Conservation (phyloP, 257 asterid genomes). For the Nemophila menziesii region DNA sequence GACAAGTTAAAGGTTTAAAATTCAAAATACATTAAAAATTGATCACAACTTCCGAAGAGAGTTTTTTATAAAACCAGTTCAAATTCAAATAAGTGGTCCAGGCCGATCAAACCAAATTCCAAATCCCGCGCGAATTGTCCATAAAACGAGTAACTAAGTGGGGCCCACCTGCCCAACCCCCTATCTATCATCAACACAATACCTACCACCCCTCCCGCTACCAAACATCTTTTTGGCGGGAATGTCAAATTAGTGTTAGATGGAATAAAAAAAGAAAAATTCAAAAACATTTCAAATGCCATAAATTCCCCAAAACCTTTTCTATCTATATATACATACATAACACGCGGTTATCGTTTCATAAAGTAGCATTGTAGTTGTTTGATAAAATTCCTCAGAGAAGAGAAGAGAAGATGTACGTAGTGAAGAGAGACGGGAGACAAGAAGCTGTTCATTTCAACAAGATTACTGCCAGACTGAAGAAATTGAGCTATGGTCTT, state of each 20-base stretch:
- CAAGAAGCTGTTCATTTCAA: conserved; percentile 88
- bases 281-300: not conserved
- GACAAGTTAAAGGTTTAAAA: conserved; percentile 1
- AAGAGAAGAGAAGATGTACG: conserved; percentile 38
- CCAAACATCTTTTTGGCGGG: conserved; percentile 36
- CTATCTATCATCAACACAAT: not conserved
- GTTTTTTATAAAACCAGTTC: not conserved
- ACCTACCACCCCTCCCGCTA: conserved; percentile 26
- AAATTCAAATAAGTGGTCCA: conserved; percentile 1
- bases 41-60: not conserved
- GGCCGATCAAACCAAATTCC: not conserved
- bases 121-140: too few relatives aligned
- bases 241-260: conserved; percentile 21
- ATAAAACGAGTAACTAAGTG: not conserved
- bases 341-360: not conserved
- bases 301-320: not conserved
- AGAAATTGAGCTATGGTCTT: conserved; percentile 82
- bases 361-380: conserved; percentile 6
- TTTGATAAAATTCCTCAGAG: conserved; percentile 26
- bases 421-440: conserved; percentile 89
- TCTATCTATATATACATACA: conserved; percentile 6
- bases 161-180: conserved; percentile 12
- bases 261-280: conserved; percentile 28
- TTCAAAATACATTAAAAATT: not conserved
- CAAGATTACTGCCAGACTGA: conserved; percentile 83